phyloP scores from a whole-genome alignment of 495 filamentous ascomycete genomes.

The Podospora appendiculata region DNA sequence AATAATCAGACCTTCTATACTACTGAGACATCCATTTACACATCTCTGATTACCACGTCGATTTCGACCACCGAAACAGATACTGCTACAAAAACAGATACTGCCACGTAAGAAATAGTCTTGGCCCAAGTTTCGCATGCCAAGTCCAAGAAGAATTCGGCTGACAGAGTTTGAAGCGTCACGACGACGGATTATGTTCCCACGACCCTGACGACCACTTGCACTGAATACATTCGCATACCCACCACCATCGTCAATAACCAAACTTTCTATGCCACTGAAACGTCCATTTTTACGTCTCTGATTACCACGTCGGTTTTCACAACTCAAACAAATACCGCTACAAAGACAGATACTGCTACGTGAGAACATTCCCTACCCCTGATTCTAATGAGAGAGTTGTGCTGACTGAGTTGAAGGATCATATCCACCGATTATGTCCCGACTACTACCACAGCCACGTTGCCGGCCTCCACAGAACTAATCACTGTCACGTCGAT shows the following conservation, averaged over 20 bases:
- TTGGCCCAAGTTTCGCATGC: no score
- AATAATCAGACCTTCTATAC: constrained; percentile 11
- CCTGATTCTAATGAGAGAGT: no score
- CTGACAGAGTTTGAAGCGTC: no score
- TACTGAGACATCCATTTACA: constrained; percentile 6
- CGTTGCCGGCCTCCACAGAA: neutral
- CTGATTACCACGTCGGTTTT: constrained; percentile 14
- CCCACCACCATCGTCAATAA: neutral
- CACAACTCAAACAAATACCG: constrained; percentile 18
- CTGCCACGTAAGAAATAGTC: neutral
- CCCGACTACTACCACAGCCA: no score
- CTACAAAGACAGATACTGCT: neutral
- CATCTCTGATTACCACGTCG: constrained; percentile 11
- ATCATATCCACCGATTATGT: no score
- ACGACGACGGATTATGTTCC: neutral
- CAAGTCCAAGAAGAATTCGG: no score
- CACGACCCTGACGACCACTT: neutral
- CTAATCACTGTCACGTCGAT: no score
- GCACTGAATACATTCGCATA: neutral
- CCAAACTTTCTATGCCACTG: constrained; percentile 11
- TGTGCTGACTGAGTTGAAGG: no score
- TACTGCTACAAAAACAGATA: constrained; percentile 3
- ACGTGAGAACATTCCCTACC: no score
- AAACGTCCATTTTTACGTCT: constrained; percentile 8
- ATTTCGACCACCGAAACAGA: constrained; percentile 19